A percentile compares a stretch with the other conserved stretches of the same genome.
Conservation (phyloP, 1,284 basidiomycete genomes). For the Sanghuangporus weigelae region DNA sequence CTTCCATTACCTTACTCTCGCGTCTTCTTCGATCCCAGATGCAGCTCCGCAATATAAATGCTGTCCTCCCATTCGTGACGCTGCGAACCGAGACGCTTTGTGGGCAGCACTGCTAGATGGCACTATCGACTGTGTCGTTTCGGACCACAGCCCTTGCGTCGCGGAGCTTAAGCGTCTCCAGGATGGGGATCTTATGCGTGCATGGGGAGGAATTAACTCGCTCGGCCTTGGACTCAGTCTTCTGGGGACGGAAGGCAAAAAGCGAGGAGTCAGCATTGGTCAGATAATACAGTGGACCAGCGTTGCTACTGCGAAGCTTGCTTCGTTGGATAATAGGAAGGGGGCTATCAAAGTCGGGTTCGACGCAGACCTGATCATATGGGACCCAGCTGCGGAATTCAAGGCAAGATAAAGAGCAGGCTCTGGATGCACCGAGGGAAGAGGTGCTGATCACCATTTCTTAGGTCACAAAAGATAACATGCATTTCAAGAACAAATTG, state of each 20-base stretch:
- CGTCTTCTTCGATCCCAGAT: slow-evolving; percentile 55
- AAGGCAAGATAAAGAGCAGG: slow-evolving; percentile 39
- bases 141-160: slow-evolving; percentile 90
- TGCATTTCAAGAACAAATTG: slow-evolving; percentile 90
- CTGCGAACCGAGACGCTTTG: slow-evolving; percentile 63
- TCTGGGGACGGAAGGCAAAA: slow-evolving; percentile 75
- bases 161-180: slow-evolving; percentile 77
- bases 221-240: slow-evolving; percentile 84
- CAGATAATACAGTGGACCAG: slow-evolving; percentile 74
- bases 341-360: slow-evolving; percentile 67
- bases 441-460: neutral
- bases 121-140: slow-evolving; percentile 85
- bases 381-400: slow-evolving; percentile 67
- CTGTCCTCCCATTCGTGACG: slow-evolving; percentile 86
- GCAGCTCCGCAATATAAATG: slow-evolving; percentile 86
- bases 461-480: slow-evolving; percentile 65
- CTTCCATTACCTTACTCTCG: slow-evolving; percentile 85
- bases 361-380: slow-evolving; percentile 84
- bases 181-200: slow-evolving; percentile 75
- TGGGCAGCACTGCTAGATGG: slow-evolving; percentile 81
- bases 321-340: slow-evolving; percentile 63
- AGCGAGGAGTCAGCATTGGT: slow-evolving; percentile 52
- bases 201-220: slow-evolving; percentile 91
- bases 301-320: slow-evolving; percentile 68
- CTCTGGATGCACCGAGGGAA: neutral